Conservation (phyloP, 805 yeast species). For the Ascoidea tarda region DNA sequence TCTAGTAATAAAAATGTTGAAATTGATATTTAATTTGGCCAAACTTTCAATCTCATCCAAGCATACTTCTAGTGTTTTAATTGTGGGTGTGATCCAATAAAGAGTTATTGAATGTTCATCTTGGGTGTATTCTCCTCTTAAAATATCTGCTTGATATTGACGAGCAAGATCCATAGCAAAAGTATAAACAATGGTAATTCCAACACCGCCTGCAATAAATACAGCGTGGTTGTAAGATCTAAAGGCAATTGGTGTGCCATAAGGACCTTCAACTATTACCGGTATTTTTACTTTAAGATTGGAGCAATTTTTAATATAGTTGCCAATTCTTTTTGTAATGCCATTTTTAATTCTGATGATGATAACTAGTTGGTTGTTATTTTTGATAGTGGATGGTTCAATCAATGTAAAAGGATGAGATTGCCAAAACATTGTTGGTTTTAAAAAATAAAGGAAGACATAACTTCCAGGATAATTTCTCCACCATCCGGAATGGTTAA, state of each 20-base stretch:
- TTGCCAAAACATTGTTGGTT: conserved; percentile 35
- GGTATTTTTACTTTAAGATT: conserved; percentile 18
- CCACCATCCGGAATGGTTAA: conserved; percentile 30
- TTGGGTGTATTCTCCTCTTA: not conserved
- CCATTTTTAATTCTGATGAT: conserved; percentile 34
- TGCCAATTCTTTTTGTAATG: conserved; percentile 23
- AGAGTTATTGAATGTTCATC: conserved; percentile 11
- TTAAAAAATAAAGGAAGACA: conserved; percentile 31
- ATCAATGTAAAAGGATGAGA: conserved; percentile 44
- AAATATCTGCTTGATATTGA: conserved; percentile 3
- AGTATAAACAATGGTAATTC: conserved; percentile 47
- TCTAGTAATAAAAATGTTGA: conserved; percentile 5
- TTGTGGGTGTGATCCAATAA: conserved; percentile 19
- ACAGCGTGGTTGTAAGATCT: conserved; percentile 37
- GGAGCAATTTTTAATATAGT: conserved; percentile 14
- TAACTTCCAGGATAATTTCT: conserved; percentile 28
- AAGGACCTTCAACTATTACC: conserved; percentile 52
- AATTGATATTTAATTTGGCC: not conserved
- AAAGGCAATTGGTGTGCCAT: conserved; percentile 39
- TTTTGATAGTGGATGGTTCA: conserved; percentile 19
- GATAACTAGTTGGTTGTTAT: conserved; percentile 21
- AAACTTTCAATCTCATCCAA: conserved; percentile 5
- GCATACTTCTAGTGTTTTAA: conserved; percentile 5
- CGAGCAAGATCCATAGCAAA: conserved; percentile 25
- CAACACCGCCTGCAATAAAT: conserved; percentile 63